Conservation (phyloP, 2,329 filamentous ascomycete genomes). For the Monosporascus sp. region DNA sequence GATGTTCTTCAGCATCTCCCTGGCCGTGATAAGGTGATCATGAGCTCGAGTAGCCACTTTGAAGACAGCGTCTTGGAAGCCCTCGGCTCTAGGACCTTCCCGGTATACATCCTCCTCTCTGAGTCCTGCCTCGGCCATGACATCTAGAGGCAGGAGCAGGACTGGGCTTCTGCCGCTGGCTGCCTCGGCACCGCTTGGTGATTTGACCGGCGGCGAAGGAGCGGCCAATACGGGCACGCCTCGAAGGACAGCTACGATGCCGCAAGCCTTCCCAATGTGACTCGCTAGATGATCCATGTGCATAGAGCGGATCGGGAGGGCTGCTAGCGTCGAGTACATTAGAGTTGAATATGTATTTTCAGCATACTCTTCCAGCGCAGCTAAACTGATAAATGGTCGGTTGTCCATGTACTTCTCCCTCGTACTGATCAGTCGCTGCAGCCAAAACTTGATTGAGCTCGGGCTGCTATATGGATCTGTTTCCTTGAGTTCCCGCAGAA, state of each 20-base stretch:
- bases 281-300: conserved; percentile 89
- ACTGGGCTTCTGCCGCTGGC: conserved; percentile 36
- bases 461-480: conserved; percentile 32
- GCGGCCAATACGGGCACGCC: conserved; percentile 86
- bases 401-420: conserved; percentile 80
- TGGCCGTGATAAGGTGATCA: conserved; percentile 89
- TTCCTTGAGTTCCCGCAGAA: conserved; percentile 55
- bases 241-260: conserved; percentile 80
- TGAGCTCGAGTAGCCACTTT: conserved; percentile 87
- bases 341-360: conserved; percentile 94
- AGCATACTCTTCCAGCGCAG: conserved; percentile 76
- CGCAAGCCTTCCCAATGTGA: conserved; percentile 90
- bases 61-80: conserved; percentile 86
- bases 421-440: conserved; percentile 71
- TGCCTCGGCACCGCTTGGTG: conserved; percentile 33
- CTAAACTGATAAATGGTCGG: conserved; percentile 69
- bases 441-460: conserved; percentile 63
- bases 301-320: conserved; percentile 72
- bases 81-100: conserved; percentile 68
- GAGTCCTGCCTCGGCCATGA: conserved; percentile 78
- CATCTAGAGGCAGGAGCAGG: conserved; percentile 77
- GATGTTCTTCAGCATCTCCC: conserved; percentile 83
- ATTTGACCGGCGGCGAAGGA: conserved; percentile 49
- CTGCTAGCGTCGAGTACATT: conserved; percentile 79
- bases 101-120: conserved; percentile 87